Conservation (phyloP, 2,329 filamentous ascomycete genomes). For the Beauveria sp. region DNA sequence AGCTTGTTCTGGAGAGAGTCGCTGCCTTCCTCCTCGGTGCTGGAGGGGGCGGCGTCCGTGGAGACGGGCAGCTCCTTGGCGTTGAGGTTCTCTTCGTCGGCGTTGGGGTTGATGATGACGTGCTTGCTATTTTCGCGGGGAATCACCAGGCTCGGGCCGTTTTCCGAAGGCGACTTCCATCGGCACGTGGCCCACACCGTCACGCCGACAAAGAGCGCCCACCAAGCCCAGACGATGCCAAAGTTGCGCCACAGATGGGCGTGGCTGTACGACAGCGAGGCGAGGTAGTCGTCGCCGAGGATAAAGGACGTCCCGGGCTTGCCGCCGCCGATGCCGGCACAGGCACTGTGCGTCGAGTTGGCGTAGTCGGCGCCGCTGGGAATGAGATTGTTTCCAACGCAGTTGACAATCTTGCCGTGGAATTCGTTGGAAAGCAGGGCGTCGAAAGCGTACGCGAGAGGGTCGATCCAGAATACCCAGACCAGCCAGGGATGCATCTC, state of each 20-base stretch:
- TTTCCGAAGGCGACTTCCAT: constrained; percentile 48
- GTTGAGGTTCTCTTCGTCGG: constrained; percentile 43
- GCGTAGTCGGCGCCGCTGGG: constrained; percentile 42
- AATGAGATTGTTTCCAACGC: constrained; percentile 41
- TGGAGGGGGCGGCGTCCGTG: constrained; percentile 23
- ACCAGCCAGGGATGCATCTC: constrained; percentile 57
- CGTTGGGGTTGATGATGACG: constrained; percentile 14
- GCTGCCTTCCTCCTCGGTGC: constrained; percentile 20
- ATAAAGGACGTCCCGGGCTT: constrained; percentile 38
- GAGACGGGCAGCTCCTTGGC: constrained; percentile 14
- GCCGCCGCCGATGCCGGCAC: constrained; percentile 52
- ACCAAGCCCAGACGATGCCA: constrained; percentile 56
- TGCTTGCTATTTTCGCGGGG: constrained; percentile 45
- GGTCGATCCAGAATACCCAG: constrained; percentile 60
- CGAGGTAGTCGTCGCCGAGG: constrained; percentile 51
- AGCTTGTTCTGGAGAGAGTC: constrained; percentile 27
- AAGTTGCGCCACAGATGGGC: constrained; percentile 52
- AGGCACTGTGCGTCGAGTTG: constrained; percentile 38
- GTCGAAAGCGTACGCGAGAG: constrained; percentile 63
- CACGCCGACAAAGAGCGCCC: constrained; percentile 49
- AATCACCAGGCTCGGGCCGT: constrained; percentile 49
- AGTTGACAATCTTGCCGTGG: constrained; percentile 44
- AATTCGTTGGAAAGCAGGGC: constrained; percentile 66
- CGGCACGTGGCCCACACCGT: constrained; percentile 50
- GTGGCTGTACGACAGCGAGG: constrained; percentile 44